A percentile compares a stretch with the other conserved stretches of the same genome.
Conservation (phyloP, 2,329 filamentous ascomycete genomes). For the Arthrobotrys sphaeroides region DNA sequence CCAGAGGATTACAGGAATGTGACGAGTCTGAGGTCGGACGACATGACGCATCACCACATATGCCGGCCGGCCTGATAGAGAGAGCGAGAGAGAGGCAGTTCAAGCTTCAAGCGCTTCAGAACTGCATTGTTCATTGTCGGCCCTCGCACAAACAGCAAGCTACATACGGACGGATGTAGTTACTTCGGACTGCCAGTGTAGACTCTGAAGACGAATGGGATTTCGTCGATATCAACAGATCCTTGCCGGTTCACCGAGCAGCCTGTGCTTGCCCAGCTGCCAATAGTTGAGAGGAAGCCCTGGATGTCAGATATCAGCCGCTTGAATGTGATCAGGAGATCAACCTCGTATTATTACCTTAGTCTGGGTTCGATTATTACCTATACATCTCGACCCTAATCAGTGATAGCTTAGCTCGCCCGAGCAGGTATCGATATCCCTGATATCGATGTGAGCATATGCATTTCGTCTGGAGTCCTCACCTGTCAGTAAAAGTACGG, state of each 20-base stretch:
- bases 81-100: not conserved
- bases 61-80: conserved; percentile 13
- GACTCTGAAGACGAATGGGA: not conserved
- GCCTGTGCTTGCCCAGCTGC: not conserved
- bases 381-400: too few relatives aligned
- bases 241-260: conserved; percentile 27
- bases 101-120: not conserved
- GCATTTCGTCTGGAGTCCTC: not conserved
- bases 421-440: not conserved
- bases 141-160: conserved; percentile 31
- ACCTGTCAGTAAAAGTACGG: not conserved
- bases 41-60: conserved; percentile 52
- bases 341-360: not conserved
- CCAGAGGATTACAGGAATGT: conserved; percentile 42
- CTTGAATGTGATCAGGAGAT: conserved; percentile 11
- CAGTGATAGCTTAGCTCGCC: too few relatives aligned
- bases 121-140: conserved; percentile 7
- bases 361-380: not conserved
- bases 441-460: conserved; percentile 3
- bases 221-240: conserved; percentile 12
- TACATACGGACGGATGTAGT: not conserved
- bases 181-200: not conserved
- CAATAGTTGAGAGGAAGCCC: not conserved
- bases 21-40: conserved; percentile 50
- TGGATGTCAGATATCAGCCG: not conserved